Conservation (phyloP, 2,329 filamentous ascomycete genomes). For the Daldinia sp. region DNA sequence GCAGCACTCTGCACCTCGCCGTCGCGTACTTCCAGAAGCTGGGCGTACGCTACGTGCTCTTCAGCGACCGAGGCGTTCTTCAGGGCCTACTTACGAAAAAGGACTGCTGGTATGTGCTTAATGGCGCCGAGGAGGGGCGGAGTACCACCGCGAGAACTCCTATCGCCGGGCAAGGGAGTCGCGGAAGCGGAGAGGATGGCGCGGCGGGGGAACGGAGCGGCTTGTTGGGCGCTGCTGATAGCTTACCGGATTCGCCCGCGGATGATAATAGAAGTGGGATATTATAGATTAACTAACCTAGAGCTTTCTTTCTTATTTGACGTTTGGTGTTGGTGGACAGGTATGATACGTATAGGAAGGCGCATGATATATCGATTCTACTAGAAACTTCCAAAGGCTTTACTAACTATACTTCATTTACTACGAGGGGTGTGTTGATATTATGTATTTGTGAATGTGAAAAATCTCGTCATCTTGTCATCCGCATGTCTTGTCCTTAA, state of each 20-base stretch:
- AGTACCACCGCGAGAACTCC: slow-evolving; percentile 19
- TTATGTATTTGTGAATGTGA: not conserved
- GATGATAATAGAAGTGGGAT: slow-evolving; percentile 46
- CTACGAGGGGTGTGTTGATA: not conserved
- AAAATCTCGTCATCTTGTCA: not conserved
- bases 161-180: slow-evolving; percentile 54
- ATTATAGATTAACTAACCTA: slow-evolving; percentile 34
- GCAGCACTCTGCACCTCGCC: slow-evolving; percentile 83
- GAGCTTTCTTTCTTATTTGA: not conserved
- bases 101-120: slow-evolving; percentile 93
- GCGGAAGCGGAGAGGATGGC: slow-evolving; percentile 44
- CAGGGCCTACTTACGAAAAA: slow-evolving; percentile 95
- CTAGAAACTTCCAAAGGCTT: slow-evolving; percentile 1
- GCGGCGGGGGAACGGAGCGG: slow-evolving; percentile 38
- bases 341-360: not conserved
- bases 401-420: not conserved
- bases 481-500: not conserved
- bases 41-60: slow-evolving; percentile 89
- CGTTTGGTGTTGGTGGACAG: not conserved
- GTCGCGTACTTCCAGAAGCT: slow-evolving; percentile 95
- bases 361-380: slow-evolving; percentile 10
- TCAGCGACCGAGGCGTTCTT: slow-evolving; percentile 83
- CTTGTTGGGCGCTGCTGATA: slow-evolving; percentile 35
- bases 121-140: slow-evolving; percentile 76
- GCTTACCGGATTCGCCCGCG: slow-evolving; percentile 11